A percentile compares a stretch with the other conserved stretches of the same genome.
phyloP scores from a whole-genome alignment of 768 basidiomycete genomes.

The Pluteus cervinus region DNA sequence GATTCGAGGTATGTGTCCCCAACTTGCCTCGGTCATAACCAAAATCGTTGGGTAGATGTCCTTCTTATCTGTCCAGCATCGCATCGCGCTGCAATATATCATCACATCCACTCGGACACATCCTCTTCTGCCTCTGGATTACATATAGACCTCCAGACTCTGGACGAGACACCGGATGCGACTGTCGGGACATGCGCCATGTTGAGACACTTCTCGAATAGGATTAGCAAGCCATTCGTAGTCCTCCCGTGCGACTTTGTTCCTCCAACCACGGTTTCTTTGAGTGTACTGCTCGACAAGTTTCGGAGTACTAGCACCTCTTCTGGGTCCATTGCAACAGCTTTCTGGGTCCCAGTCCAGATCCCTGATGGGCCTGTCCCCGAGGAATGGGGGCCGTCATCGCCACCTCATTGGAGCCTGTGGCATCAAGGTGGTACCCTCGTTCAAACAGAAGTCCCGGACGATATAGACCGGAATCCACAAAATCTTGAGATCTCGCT shows the following conservation, averaged over 20 bases:
- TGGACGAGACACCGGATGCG: constrained; percentile 65
- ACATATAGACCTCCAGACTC: constrained; percentile 73
- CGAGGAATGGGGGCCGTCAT: constrained; percentile 61
- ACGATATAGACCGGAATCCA: constrained; percentile 58
- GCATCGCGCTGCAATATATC: constrained; percentile 71
- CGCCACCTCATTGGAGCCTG: constrained; percentile 45
- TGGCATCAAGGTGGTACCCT: constrained; percentile 68
- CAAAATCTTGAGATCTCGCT: constrained; percentile 74
- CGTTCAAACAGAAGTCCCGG: constrained; percentile 66
- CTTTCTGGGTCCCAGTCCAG: constrained; percentile 56
- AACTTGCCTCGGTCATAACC: constrained; percentile 7
- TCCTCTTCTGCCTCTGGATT: constrained; percentile 64
- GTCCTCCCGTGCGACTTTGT: constrained; percentile 90
- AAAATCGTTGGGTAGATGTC: constrained; percentile 50
- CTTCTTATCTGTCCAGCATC: constrained; percentile 78
- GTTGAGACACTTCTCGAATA: constrained; percentile 67
- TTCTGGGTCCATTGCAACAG: constrained; percentile 56
- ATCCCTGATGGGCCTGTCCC: constrained; percentile 41
- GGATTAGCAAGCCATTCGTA: constrained; percentile 82
- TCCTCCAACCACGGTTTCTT: constrained; percentile 66
- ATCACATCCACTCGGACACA: constrained; percentile 78
- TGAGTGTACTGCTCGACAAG: constrained; percentile 68
- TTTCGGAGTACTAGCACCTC: constrained; percentile 70
- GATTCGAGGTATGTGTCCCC: constrained; percentile 57
- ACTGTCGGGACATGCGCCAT: constrained; percentile 69